Evolutionary conservation across 352 stramenopile species (phyloP).

Genomic region (Phytophthora rubi): DNA sequence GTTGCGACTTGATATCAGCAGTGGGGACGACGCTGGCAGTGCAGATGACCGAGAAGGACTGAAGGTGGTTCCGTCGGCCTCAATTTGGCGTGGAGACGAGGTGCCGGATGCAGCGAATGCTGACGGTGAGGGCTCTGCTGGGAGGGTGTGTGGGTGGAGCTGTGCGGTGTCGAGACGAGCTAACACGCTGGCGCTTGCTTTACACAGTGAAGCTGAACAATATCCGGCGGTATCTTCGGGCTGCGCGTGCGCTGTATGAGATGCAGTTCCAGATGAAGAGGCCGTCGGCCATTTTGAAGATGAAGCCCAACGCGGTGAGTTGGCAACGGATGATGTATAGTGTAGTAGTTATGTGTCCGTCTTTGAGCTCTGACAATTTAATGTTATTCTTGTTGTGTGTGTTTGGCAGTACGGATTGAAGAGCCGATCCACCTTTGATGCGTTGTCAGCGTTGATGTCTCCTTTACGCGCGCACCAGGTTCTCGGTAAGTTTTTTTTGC

Average conservation of each 20-base stretch:
- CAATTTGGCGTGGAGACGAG: slow-evolving; percentile 31
- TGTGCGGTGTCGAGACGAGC: neutral
- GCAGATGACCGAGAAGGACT: slow-evolving; percentile 25
- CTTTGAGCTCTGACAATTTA: neutral
- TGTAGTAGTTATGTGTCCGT: neutral
- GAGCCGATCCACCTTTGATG: slow-evolving; percentile 70
- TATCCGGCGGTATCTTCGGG: slow-evolving; percentile 63
- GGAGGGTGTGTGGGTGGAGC: neutral
- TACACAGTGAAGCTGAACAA: slow-evolving; percentile 63
- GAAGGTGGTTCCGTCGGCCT: slow-evolving; percentile 18
- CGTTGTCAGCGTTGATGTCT: slow-evolving; percentile 65
- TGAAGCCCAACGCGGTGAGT: slow-evolving; percentile 66
- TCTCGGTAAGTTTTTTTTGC: slow-evolving; percentile 50
- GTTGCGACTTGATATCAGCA: slow-evolving; percentile 34
- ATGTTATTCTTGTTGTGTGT: neutral
- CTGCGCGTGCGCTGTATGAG: slow-evolving; percentile 70
- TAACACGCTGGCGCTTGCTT: neutral
- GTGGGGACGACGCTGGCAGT: slow-evolving; percentile 24
- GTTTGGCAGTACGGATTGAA: slow-evolving; percentile 69
- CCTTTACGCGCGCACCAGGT: slow-evolving; percentile 71
- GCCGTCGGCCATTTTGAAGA: slow-evolving; percentile 74
- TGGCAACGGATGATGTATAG: neutral
- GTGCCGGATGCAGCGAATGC: slow-evolving; percentile 19
- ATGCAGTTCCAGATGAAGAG: slow-evolving; percentile 80
- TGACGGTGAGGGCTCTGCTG: slow-evolving; percentile 27